Evolutionary conservation across 495 filamentous ascomycete species (phyloP).

Genomic region (Penicillium coprophilum): DNA sequence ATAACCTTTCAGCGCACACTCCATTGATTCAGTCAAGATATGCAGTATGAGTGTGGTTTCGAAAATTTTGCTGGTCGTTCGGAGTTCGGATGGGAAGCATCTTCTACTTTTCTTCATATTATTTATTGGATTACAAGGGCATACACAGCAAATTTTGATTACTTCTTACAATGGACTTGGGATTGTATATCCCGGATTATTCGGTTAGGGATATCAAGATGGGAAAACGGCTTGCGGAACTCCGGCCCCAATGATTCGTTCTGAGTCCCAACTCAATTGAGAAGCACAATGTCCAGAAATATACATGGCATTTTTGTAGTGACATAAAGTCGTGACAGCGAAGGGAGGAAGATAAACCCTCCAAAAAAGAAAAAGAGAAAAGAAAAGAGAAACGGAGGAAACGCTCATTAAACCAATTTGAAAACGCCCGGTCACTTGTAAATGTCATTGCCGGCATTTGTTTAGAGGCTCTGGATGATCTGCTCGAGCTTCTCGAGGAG

Average conservation of each 20-base stretch:
- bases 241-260: background rate
- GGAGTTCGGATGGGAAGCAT: constrained; percentile 31
- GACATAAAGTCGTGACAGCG: constrained; percentile 25
- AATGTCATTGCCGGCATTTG: constrained; percentile 5
- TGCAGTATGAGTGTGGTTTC: constrained; percentile 1
- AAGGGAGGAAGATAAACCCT: constrained; percentile 3
- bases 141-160: constrained; percentile 12
- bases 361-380: constrained; percentile 5
- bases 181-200: constrained; percentile 1
- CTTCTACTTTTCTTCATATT: constrained; percentile 17
- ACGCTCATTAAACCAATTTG: constrained; percentile 29
- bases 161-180: too few relatives aligned
- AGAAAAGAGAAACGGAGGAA: constrained; percentile 23
- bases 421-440: constrained; percentile 14
- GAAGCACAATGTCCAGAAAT: constrained; percentile 25
- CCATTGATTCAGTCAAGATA: background rate
- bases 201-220: background rate
- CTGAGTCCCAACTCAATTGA: constrained; percentile 19
- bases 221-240: background rate
- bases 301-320: constrained; percentile 22
- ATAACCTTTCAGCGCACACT: constrained; percentile 18
- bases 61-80: constrained; percentile 17
- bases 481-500: constrained; percentile 71
- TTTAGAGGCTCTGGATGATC: constrained; percentile 62
- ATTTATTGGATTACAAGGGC: constrained; percentile 17